Evolutionary conservation across 192 early-diverging fungal species (phyloP), one percentile per base, ranked within the genome.

Genomic region (Coemansia nantahalensis): DNA sequence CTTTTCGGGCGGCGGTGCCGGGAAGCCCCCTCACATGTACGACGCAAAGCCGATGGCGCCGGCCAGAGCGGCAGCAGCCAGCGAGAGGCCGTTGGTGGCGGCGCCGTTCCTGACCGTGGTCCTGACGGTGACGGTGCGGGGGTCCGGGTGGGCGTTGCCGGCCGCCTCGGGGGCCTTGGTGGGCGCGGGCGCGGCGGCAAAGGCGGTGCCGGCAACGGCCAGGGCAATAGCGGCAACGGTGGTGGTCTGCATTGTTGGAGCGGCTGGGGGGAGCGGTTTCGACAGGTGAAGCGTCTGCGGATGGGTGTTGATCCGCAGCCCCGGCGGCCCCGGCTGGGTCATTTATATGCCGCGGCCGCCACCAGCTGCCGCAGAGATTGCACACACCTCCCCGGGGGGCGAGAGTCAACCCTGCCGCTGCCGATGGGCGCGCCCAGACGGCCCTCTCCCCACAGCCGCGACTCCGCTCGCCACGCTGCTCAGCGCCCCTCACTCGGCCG

Each of bases 61-160:
- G 4, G 71, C 64, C 26, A 75, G 64, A 23, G 71, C 71, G 26
- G 71, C 71, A 33, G 63, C 71, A 15, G 71, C 71, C 21, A 75
- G 41, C 31, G 71, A 75, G 14, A 50, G 50, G 34, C 61, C 56
- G 59, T 75, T 75, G 36, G 35, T 51, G 16, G 36, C 39, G 18
- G 71, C 71, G 26, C 64, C 55, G 56, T 55, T 68, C 24, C 32
- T 39, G 21, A 65, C 51, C 8, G 71, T 75, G 35, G 59, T 61
- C 12, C 64, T 75, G 28, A 63, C 64, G 18, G 67, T 70, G 26
- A 70, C 67, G 17, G 71, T 75, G 22, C 71, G 64, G 35, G 56
- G 47, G n/a, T 74, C 70, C 16, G 71, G 56, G 31, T 36, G 28
- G 21, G 41, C 34, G 4, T 35, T 18, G 21, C 35, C 31, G 28